Conservation (phyloP, 2,329 filamentous ascomycete species). For the Penicillium decumbens region DNA sequence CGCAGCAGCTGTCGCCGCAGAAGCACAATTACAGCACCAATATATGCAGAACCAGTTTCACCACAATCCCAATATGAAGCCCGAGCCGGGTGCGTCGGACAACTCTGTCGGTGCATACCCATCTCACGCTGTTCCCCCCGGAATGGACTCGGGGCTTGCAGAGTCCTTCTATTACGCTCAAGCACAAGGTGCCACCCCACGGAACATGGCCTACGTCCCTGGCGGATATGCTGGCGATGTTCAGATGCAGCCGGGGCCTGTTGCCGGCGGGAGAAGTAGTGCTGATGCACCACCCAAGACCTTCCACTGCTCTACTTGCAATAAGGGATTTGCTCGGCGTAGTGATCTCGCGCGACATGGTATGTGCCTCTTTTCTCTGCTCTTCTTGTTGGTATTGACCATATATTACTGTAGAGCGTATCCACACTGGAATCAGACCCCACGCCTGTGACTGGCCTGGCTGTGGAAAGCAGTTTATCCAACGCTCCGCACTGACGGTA, state of each 20-base stretch:
- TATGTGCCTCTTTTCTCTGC: slow-evolving; percentile 45
- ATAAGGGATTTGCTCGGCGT: slow-evolving; percentile 84
- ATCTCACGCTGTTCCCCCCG: slow-evolving; percentile 51
- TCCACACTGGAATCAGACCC: slow-evolving; percentile 84
- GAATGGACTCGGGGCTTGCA: slow-evolving; percentile 40
- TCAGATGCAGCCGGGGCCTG: slow-evolving; percentile 45
- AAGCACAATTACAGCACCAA: slow-evolving; percentile 44
- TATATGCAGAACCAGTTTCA: slow-evolving; percentile 43
- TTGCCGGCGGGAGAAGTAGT: slow-evolving; percentile 41
- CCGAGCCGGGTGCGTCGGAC: slow-evolving; percentile 56
- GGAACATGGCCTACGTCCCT: slow-evolving; percentile 53
- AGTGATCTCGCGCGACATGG: slow-evolving; percentile 94
- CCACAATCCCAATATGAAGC: slow-evolving; percentile 52
- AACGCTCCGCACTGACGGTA: slow-evolving; percentile 90
- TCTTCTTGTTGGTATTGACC: not conserved
- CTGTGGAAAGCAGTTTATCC: slow-evolving; percentile 96
- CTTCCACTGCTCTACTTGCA: slow-evolving; percentile 84
- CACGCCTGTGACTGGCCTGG: slow-evolving; percentile 86
- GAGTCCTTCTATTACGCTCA: slow-evolving; percentile 25
- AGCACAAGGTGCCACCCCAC: slow-evolving; percentile 46
- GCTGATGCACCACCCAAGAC: slow-evolving; percentile 60
- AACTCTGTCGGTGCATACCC: slow-evolving; percentile 55
- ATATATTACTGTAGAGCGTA: slow-evolving; percentile 63
- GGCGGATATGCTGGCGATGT: slow-evolving; percentile 44
- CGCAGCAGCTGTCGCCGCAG: slow-evolving; percentile 41